Percentiles rank a stretch among this genome's conserved stretches.
These are phyloP conservation scores for Quambalaria eucalypti DNA, from an alignment of 1,284 basidiomycete species.

Conservation along the genomic window DNA sequence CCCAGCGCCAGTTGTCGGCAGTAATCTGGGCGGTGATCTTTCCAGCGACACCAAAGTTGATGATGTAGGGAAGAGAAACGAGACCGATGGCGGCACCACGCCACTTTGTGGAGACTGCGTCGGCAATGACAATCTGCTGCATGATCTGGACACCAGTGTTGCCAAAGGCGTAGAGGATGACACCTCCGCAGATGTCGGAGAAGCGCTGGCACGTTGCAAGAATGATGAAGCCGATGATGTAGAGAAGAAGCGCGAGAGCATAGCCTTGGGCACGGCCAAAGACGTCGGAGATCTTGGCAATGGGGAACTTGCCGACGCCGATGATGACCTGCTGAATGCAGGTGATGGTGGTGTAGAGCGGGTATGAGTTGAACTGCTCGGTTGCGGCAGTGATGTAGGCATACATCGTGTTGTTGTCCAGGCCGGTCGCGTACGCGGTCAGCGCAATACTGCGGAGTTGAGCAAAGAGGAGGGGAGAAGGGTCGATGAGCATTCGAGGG, in stretches of 20 bases:
- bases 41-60: slow-evolving; percentile 36
- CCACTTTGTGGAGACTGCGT: slow-evolving; percentile 38
- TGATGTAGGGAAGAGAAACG: slow-evolving; percentile 34
- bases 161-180: slow-evolving; percentile 39
- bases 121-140: slow-evolving; percentile 43
- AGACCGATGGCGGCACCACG: slow-evolving; percentile 37
- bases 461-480: not conserved
- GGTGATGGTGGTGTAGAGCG: slow-evolving; percentile 18
- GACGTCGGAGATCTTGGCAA: slow-evolving; percentile 44
- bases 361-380: slow-evolving; percentile 14
- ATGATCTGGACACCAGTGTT: slow-evolving; percentile 43
- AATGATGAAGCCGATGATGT: slow-evolving; percentile 39
- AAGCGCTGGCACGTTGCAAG: slow-evolving; percentile 29
- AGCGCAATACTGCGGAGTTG: slow-evolving; percentile 16
- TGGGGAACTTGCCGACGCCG: slow-evolving; percentile 42
- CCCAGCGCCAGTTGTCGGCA: slow-evolving; percentile 37
- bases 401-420: slow-evolving; percentile 39
- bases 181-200: slow-evolving; percentile 23
- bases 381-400: slow-evolving; percentile 12
- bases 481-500: not conserved
- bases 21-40: slow-evolving; percentile 7
- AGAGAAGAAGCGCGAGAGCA: slow-evolving; percentile 29
- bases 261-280: slow-evolving; percentile 42
- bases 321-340: slow-evolving; percentile 39
- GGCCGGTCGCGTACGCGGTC: slow-evolving; percentile 27